phyloP scores from a whole-genome alignment of 176 grass and related monocot species.

The Eragrostis nindensis region DNA sequence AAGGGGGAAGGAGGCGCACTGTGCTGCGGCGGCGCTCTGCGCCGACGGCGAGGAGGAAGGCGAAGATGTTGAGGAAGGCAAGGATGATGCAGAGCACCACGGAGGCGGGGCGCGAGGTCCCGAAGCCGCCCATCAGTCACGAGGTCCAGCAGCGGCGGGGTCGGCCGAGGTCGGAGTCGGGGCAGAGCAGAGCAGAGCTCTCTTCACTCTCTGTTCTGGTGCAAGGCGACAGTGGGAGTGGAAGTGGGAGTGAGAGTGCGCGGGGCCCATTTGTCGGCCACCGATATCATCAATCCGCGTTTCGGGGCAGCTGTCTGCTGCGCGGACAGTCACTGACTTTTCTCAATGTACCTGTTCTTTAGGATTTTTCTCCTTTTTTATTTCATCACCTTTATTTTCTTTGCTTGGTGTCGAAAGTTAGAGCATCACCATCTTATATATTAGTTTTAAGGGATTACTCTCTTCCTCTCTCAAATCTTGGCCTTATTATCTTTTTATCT shows the following conservation, averaged over 20 bases:
- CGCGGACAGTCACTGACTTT: not conserved
- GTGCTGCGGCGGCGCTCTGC: conserved; percentile 92
- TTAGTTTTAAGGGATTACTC: no score
- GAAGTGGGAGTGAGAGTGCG: not conserved
- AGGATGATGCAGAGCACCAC: conserved; percentile 49
- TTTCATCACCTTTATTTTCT: no score
- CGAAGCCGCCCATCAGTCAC: conserved; percentile 39
- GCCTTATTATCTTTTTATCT: no score
- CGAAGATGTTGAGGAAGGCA: conserved; percentile 62
- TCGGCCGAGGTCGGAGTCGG: not conserved
- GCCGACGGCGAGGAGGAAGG: conserved; percentile 89
- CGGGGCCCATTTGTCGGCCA: not conserved
- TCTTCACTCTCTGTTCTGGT: not conserved
- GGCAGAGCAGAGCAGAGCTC: not conserved
- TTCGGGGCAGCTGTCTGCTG: not conserved
- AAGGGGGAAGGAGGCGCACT: conserved; percentile 27
- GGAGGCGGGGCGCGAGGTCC: conserved; percentile 60
- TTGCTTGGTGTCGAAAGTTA: no score
- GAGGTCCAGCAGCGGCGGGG: conserved; percentile 9
- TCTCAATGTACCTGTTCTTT: no score
- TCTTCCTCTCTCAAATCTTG: no score
- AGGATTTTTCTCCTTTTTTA: no score
- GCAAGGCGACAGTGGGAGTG: not conserved
- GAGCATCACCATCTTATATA: no score
- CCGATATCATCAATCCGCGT: not conserved